Evolutionary conservation across 2,329 filamentous ascomycete species (phyloP).

Genomic region (Incumbomyces delicatus): DNA sequence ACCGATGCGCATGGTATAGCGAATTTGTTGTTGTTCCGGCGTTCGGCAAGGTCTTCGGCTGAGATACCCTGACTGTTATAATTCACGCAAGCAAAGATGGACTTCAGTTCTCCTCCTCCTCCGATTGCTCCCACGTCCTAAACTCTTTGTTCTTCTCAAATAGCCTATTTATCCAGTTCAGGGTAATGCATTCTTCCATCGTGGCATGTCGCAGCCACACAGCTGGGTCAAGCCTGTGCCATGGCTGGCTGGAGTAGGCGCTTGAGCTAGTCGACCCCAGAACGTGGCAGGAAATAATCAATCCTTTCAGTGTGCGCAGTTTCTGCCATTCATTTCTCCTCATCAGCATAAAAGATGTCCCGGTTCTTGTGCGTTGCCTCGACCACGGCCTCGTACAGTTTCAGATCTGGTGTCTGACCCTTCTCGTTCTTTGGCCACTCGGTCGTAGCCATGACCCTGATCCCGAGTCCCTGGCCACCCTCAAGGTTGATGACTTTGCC

Average conservation of each 20-base stretch:
- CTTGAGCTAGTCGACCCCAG: no score
- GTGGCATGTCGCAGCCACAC: no score
- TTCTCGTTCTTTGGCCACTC: constrained; percentile 28
- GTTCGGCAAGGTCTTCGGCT: not conserved
- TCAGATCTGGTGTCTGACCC: constrained; percentile 52
- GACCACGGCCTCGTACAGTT: constrained; percentile 66
- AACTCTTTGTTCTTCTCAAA: no score
- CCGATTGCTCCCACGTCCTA: no score
- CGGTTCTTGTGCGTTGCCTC: constrained; percentile 75
- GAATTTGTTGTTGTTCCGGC: not conserved
- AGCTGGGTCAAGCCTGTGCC: no score
- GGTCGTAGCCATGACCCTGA: constrained; percentile 32
- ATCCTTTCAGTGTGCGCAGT: no score
- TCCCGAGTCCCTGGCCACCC: constrained; percentile 31
- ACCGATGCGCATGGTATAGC: no score
- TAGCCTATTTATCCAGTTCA: no score
- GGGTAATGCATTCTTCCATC: no score
- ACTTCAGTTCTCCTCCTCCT: not conserved
- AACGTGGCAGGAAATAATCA: no score
- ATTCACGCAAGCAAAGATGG: not conserved
- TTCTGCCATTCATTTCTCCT: constrained; percentile 9
- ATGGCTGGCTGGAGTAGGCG: no score
- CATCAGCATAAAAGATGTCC: constrained; percentile 60
- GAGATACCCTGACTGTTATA: not conserved
- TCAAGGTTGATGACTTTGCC: constrained; percentile 37